Evolutionary conservation across 2,329 filamentous ascomycete genomes (phyloP).

Genomic region (Neonectria ditissima): DNA sequence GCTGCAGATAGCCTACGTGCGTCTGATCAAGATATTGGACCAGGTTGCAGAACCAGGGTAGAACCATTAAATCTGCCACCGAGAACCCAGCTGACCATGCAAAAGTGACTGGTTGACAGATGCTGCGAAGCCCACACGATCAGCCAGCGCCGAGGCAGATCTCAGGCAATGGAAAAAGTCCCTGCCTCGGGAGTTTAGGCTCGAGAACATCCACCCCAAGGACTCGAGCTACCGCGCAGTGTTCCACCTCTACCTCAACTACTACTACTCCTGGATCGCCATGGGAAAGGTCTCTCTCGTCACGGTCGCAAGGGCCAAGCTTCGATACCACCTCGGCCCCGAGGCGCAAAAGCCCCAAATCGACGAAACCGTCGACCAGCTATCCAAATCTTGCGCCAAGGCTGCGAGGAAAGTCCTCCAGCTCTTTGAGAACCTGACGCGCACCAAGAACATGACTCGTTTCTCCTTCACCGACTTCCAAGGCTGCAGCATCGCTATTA

Average conservation of each 20-base stretch:
- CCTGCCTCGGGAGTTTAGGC: slow-evolving; percentile 42
- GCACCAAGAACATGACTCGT: slow-evolving; percentile 47
- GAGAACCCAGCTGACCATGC: not conserved
- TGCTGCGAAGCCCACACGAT: slow-evolving; percentile 18
- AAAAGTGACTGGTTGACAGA: slow-evolving; percentile 21
- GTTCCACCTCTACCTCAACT: slow-evolving; percentile 52
- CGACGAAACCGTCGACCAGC: slow-evolving; percentile 26
- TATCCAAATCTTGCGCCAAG: slow-evolving; percentile 46
- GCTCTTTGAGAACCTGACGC: slow-evolving; percentile 47
- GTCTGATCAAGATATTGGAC: slow-evolving; percentile 48
- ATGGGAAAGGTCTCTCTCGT: slow-evolving; percentile 52
- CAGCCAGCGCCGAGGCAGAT: slow-evolving; percentile 32
- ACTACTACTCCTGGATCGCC: slow-evolving; percentile 52
- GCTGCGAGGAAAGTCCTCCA: slow-evolving; percentile 48
- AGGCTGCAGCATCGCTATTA: slow-evolving; percentile 53
- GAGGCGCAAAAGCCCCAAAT: slow-evolving; percentile 14
- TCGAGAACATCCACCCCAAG: slow-evolving; percentile 44
- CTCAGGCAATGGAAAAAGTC: slow-evolving; percentile 49
- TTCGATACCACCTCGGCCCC: slow-evolving; percentile 34
- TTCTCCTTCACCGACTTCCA: slow-evolving; percentile 56
- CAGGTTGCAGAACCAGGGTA: slow-evolving; percentile 43
- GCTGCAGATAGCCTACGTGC: slow-evolving; percentile 48
- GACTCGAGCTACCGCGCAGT: slow-evolving; percentile 48
- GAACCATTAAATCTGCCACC: not conserved
- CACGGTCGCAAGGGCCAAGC: slow-evolving; percentile 44